Evolutionary conservation across 306 rosid species (phyloP), one percentile per base, ranked within the genome.

Genomic region (Hippophae gyantsensis): DNA sequence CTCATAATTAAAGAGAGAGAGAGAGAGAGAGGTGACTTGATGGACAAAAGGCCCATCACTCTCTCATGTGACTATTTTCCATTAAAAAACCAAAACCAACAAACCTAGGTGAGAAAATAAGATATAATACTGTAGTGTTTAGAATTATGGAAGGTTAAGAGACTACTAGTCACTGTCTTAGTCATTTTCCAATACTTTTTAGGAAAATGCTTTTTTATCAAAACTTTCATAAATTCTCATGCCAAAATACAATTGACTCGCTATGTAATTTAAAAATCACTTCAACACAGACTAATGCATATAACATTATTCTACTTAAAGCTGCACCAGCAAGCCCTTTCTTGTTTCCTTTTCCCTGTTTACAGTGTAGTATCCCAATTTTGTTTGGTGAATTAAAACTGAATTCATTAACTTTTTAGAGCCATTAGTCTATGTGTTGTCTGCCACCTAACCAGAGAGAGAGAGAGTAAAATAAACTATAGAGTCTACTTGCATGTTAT

Each of bases 31-130:
- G 8, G 54, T 13, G 58, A 27, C 48, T 54, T 54, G 52, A 48
- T 51, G 42, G 52, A 62, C 72, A 81, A 54, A 10, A 61, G 63
- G 69, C 48, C 80, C 80, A 80, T 52, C 69, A 3, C 69, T 67
- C 59, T 63, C 60, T 75, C 77, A 73, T 69, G 80, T 64, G 89
- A 57, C 10, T 43, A 52, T 69, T 48, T 42, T 43, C 8, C 44
- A 25, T 57, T 43, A 56, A 59, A 66, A 59, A 48, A 48, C 64
- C 62, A 61, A 77, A 54, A 32, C 45, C 43, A 54, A 54, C 44
- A 27, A 44, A 25, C n/a, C 52, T 45, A 48, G 50, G 52, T 8
- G 56, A 66, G 43, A 68, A 69, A 45, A 50, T 5, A 63, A 47
- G 52, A 68, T 48, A 67, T 10, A 5, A 7, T 6, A 12, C 7